Evolutionary conservation across 2,329 filamentous ascomycete species (phyloP).

Genomic region (Harringtonia aguacate): DNA sequence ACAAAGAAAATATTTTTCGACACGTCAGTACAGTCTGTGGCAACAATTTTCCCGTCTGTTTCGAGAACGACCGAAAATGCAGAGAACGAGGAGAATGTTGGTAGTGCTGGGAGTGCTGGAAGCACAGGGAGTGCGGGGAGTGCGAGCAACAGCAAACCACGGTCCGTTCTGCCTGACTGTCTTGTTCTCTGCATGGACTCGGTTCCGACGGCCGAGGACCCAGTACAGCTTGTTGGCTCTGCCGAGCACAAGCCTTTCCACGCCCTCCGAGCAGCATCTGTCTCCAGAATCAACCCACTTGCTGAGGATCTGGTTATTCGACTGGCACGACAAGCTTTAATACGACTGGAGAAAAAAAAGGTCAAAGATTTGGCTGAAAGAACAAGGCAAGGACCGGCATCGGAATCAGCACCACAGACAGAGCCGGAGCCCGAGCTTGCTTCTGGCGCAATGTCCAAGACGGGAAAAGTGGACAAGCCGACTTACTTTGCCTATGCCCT

Average conservation of each 20-base stretch:
- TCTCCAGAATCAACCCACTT: not conserved
- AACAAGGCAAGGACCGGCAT: not conserved
- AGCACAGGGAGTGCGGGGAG: not conserved
- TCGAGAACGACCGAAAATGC: not conserved
- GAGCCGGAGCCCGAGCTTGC: not conserved
- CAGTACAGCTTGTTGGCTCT: constrained; percentile 3
- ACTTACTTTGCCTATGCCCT: constrained; percentile 7
- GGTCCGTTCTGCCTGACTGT: constrained; percentile 2
- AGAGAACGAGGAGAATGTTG: not conserved
- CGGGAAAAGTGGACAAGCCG: constrained; percentile 1
- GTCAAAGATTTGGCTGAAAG: not conserved
- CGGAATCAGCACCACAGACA: not conserved
- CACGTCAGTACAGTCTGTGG: constrained; percentile 1
- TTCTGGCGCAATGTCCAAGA: constrained; percentile 2
- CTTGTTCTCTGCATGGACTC: constrained; percentile 1
- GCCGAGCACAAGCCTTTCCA: constrained; percentile 6
- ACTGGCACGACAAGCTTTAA: constrained; percentile 3
- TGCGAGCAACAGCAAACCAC: not conserved
- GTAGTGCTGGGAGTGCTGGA: not conserved
- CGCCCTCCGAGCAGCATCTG: constrained; percentile 3
- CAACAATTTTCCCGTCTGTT: not conserved
- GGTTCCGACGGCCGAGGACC: not conserved
- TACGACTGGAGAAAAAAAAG: constrained; percentile 2
- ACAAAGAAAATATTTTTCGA: constrained; percentile 5
- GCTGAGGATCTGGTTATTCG: constrained; percentile 4